These are phyloP conservation scores for Phytophthora megakarya DNA, from an alignment of 352 stramenopile genomes.

Conservation along the genomic window DNA sequence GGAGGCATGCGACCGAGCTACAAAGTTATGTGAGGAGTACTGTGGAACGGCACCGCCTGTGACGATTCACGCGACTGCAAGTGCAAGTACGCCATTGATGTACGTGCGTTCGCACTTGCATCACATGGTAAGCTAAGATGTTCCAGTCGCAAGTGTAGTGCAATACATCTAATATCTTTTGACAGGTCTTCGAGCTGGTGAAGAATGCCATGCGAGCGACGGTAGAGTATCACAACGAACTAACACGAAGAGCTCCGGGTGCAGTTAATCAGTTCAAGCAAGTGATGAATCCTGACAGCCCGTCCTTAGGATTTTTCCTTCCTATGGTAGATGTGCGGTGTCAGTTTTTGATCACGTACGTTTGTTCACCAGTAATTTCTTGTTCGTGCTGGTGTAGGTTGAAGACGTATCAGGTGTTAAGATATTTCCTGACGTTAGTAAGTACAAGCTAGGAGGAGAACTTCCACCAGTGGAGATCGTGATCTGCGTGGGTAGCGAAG, in stretches of 20 bases:
- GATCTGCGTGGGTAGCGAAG: conserved; percentile 96
- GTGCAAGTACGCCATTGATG: conserved; percentile 66
- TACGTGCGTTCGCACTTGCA: conserved; percentile 85
- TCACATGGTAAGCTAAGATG: conserved; percentile 58
- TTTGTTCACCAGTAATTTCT: neutral
- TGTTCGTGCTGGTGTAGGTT: conserved; percentile 14
- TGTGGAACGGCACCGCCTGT: conserved; percentile 59
- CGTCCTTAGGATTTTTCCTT: conserved; percentile 73
- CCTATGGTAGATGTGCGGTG: conserved; percentile 47
- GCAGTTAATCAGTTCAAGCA: conserved; percentile 57
- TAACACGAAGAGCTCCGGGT: conserved; percentile 46
- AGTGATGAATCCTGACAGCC: conserved; percentile 73
- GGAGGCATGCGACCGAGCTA: conserved; percentile 58
- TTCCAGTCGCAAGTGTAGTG: too few relatives aligned
- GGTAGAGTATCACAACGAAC: conserved; percentile 92
- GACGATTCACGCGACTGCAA: conserved; percentile 58
- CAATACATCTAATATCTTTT: too few relatives aligned
- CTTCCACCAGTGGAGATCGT: conserved; percentile 96
- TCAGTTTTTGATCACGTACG: neutral
- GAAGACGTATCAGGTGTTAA: conserved; percentile 70
- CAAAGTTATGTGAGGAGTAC: conserved; percentile 60
- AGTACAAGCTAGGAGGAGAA: conserved; percentile 58
- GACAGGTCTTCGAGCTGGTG: conserved; percentile 94
- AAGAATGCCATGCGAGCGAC: conserved; percentile 99
- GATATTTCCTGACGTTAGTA: conserved; percentile 78